These are phyloP conservation scores for Pittosporum tobira DNA, from an alignment of 129 eudicot genomes.

Conservation along the genomic window DNA sequence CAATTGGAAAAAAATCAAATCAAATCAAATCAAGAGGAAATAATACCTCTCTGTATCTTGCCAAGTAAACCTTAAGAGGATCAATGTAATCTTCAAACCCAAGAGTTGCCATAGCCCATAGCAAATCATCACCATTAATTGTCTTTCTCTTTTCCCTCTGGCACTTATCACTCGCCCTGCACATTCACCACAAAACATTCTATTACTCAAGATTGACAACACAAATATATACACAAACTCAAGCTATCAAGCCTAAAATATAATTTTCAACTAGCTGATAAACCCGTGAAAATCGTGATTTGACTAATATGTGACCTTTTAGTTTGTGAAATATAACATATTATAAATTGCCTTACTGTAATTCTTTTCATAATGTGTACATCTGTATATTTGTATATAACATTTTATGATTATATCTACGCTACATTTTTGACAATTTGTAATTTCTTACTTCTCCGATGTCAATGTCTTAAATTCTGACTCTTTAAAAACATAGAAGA, in stretches of 20 bases:
- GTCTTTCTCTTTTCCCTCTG: conserved; percentile 92
- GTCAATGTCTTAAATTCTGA: no score
- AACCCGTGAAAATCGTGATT: no score
- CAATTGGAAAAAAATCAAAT: background rate
- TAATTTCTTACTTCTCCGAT: no score
- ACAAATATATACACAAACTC: background rate
- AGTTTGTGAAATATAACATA: no score
- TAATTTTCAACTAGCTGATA: background rate
- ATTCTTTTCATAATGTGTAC: no score
- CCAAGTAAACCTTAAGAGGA: conserved; percentile 63
- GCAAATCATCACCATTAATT: conserved; percentile 76
- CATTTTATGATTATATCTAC: no score
- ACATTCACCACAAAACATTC: conserved; percentile 13
- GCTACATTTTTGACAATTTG: no score
- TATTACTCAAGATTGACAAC: background rate
- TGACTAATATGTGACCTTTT: no score
- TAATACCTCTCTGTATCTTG: conserved; percentile 63
- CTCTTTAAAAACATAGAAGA: no score
- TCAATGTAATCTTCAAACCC: conserved; percentile 86
- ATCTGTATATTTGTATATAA: no score
- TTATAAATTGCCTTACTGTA: no score
- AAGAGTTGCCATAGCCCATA: conserved; percentile 87
- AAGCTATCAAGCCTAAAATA: background rate
- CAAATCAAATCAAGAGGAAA: background rate
- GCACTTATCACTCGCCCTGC: conserved; percentile 88